Evolutionary conservation across 257 asterid genomes (phyloP).

Genomic region (Salvia hispanica): DNA sequence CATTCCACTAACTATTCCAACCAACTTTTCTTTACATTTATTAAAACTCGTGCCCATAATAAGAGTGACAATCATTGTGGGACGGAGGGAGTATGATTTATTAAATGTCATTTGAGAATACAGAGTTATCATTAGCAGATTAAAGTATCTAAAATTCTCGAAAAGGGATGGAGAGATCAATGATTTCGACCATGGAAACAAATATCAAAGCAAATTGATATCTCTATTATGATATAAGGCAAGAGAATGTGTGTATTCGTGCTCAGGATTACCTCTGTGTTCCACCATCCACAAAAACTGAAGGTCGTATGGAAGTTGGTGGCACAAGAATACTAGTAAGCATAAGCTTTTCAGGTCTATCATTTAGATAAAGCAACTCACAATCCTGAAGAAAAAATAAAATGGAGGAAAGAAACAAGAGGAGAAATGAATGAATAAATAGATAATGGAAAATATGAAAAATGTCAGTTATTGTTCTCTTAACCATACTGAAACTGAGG

Average conservation of each 20-base stretch:
- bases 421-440: constrained; percentile 18
- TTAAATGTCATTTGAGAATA: not conserved
- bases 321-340: constrained; percentile 81
- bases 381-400: constrained; percentile 62
- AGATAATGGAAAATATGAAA: constrained; percentile 9
- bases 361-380: constrained; percentile 77
- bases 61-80: too few relatives aligned
- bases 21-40: too few relatives aligned
- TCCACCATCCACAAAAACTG: constrained; percentile 92
- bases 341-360: constrained; percentile 89
- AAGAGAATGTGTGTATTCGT: constrained; percentile 14
- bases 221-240: constrained; percentile 10
- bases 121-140: not conserved
- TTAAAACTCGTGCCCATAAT: too few relatives aligned
- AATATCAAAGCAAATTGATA: not conserved
- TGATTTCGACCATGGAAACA: constrained; percentile 12
- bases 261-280: constrained; percentile 54
- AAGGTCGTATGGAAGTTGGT: constrained; percentile 88
- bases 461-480: not conserved
- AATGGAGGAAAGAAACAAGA: constrained; percentile 16
- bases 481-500: constrained; percentile 9
- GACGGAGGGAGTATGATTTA: too few relatives aligned
- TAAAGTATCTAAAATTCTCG: not conserved
- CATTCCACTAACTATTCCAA: too few relatives aligned
- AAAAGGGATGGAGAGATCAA: not conserved